Conservation (phyloP, 1,284 basidiomycete species). For the Ustilago esculenta region DNA sequence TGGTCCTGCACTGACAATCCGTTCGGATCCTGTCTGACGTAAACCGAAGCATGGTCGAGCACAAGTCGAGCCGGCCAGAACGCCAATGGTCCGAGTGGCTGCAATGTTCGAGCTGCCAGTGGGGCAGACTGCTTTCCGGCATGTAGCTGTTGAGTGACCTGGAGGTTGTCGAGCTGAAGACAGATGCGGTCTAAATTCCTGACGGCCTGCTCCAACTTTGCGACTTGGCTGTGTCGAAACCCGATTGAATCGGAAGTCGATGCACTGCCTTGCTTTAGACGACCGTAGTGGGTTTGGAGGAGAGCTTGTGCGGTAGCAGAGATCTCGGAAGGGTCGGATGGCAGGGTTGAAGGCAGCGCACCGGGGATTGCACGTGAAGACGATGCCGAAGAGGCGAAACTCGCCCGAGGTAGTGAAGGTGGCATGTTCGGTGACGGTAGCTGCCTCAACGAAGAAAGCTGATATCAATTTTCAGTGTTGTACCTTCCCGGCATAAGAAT, state of each 20-base stretch:
- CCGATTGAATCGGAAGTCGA: neutral
- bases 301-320: constrained; percentile 44
- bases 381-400: neutral
- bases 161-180: constrained; percentile 39
- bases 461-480: too few species aligned
- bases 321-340: constrained; percentile 30
- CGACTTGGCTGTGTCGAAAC: constrained; percentile 2
- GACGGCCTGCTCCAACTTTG: constrained; percentile 13
- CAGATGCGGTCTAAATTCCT: constrained; percentile 26
- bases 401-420: neutral
- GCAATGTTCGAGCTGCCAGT: constrained; percentile 12
- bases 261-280: constrained; percentile 5
- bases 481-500: too few species aligned
- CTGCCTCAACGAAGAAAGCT: neutral
- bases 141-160: constrained; percentile 16
- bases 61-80: constrained; percentile 37
- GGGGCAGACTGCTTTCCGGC: neutral
- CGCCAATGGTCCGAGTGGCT: constrained; percentile 33
- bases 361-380: neutral
- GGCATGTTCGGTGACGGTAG: neutral
- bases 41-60: constrained; percentile 6
- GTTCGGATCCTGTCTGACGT: constrained; percentile 6
- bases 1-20: constrained; percentile 20
- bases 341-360: constrained; percentile 8
- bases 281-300: constrained; percentile 30